Evolutionary conservation across 148 eudicot genomes (phyloP).

Genomic region (Suaeda aralocaspica): DNA sequence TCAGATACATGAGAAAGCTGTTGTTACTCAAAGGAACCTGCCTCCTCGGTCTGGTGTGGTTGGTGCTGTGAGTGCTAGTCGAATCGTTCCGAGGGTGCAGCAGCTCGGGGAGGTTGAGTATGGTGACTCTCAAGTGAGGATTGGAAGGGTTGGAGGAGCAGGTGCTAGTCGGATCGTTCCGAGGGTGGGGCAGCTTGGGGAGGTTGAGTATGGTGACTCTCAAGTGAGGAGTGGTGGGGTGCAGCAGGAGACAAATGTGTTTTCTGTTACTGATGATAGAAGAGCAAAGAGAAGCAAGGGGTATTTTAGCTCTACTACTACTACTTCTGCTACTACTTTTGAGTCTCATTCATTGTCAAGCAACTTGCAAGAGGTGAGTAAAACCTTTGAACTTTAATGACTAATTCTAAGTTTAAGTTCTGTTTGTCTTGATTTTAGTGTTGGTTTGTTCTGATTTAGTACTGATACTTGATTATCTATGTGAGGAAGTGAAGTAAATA

Average conservation of each 20-base stretch:
- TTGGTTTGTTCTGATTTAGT: too few relatives aligned
- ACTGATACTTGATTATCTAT: too few relatives aligned
- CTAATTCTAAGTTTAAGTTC: not conserved
- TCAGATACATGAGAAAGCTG: not conserved
- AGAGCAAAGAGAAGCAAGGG: not conserved
- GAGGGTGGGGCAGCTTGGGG: not conserved
- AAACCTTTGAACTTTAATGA: not conserved
- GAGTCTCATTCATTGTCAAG: conserved; percentile 17
- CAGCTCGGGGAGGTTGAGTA: not conserved
- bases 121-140: too few relatives aligned
- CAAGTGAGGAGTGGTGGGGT: not conserved
- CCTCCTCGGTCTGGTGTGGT: not conserved
- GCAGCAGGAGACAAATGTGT: not conserved
- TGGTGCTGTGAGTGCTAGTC: not conserved
- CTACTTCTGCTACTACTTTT: not conserved
- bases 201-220: too few relatives aligned
- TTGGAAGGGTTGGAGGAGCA: not conserved
- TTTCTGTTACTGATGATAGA: conserved; percentile 12
- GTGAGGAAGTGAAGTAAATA: too few relatives aligned
- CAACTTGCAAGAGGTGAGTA: conserved; percentile 18
- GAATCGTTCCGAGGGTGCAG: not conserved
- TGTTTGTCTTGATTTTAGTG: too few relatives aligned
- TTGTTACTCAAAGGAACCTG: not conserved
- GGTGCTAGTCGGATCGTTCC: not conserved
- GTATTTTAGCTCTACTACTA: too few relatives aligned